phyloP scores from a whole-genome alignment of 306 rosid species.

The barrel medic (Medicago truncatula) region MtrunA17r5.0-ANR NC_053043.1:19865001-19865500 shows the following conservation, averaged over 20 bases:
- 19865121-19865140: background rate
- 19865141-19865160: constrained; percentile 1
- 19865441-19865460: constrained; percentile 30
- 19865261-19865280: constrained; percentile 69
- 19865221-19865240: constrained; percentile 67
- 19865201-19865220: constrained; percentile 83
- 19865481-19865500: constrained; percentile 49
- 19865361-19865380: too few species aligned
- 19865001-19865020: constrained; percentile 65
- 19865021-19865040: constrained; percentile 59
- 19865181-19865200: constrained; percentile 52
- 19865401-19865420: constrained; percentile 29
- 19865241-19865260: constrained; percentile 88
- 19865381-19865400: background rate
- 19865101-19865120: constrained; percentile 64
- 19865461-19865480: constrained; percentile 94
- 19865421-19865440: constrained; percentile 25
- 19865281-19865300: constrained; percentile 57
- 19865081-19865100: constrained; percentile 63
- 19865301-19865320: constrained; percentile 61
- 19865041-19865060: constrained; percentile 81
- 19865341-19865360: background rate
- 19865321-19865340: constrained; percentile 56
- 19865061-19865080: constrained; percentile 69
- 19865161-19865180: background rate